phyloP scores from a whole-genome alignment of 2,329 filamentous ascomycete species.

The Dendrostoma leiphaemia region DNA sequence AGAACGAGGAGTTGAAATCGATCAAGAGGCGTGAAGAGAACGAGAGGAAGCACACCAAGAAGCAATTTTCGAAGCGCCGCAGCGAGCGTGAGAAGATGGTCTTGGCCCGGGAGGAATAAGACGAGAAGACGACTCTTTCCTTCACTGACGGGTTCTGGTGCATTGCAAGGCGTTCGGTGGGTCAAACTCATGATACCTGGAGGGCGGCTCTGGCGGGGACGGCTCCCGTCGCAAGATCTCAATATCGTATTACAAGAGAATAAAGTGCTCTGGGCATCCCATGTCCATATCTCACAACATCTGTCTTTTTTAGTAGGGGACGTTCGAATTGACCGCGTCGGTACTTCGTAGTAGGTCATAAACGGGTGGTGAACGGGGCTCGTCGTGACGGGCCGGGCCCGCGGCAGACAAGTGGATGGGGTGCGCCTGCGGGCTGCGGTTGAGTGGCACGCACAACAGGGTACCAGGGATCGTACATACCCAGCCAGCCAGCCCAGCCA shows the following conservation, averaged over 20 bases:
- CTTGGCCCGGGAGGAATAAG: constrained; percentile 60
- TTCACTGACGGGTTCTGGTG: background rate
- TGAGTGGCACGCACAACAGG: no score
- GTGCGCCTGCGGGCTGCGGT: no score
- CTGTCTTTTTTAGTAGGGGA: no score
- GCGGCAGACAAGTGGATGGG: background rate
- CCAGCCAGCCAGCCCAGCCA: no score
- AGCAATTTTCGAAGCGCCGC: constrained; percentile 63
- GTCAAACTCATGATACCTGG: constrained; percentile 18
- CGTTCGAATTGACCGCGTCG: no score
- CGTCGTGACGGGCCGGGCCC: no score
- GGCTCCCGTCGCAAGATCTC: background rate
- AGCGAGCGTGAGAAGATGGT: constrained; percentile 84
- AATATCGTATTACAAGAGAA: no score
- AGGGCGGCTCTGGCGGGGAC: background rate
- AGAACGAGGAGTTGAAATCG: constrained; percentile 79
- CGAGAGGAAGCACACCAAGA: constrained; percentile 85
- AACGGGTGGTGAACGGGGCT: background rate
- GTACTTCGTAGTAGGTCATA: background rate
- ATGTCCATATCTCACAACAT: no score
- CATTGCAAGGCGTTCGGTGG: constrained; percentile 20
- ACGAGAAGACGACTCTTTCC: background rate
- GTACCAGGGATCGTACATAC: no score
- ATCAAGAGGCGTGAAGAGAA: constrained; percentile 94
- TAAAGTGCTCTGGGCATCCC: no score